Evolutionary conservation across 331 rosid species (phyloP).

Genomic region (Spiraea crenata): DNA sequence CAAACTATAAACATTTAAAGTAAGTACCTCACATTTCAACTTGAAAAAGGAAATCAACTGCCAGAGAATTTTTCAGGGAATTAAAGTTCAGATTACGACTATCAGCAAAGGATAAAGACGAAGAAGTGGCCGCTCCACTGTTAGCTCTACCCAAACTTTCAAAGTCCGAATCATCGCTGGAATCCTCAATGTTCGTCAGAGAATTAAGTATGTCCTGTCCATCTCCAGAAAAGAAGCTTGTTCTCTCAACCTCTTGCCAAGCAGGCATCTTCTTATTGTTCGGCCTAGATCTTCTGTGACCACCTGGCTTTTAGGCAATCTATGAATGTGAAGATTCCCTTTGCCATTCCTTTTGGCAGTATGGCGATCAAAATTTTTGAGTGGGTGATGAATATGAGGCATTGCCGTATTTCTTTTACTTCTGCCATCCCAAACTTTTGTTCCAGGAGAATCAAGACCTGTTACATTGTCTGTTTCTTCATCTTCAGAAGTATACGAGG

Average conservation of each 20-base stretch:
- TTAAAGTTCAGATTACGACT: constrained; percentile 38
- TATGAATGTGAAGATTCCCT: constrained; percentile 45
- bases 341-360: constrained; percentile 52
- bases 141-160: constrained; percentile 70
- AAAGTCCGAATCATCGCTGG: constrained; percentile 68
- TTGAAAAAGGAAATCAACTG: constrained; percentile 70
- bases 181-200: constrained; percentile 51
- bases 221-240: constrained; percentile 91
- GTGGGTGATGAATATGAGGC: constrained; percentile 93
- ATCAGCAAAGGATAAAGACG: constrained; percentile 50
- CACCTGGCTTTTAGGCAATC: constrained; percentile 47
- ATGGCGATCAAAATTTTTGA: constrained; percentile 62
- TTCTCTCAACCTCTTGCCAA: constrained; percentile 96
- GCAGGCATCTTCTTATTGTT: constrained; percentile 45
- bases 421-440: constrained; percentile 95
- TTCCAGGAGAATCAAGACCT: constrained; percentile 93
- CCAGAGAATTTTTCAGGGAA: constrained; percentile 58
- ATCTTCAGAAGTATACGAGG: constrained; percentile 84
- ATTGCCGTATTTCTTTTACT: constrained; percentile 65
- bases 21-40: constrained; percentile 94
- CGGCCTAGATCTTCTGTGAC: constrained; percentile 60
- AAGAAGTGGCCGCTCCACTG: constrained; percentile 88
- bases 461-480: constrained; percentile 62
- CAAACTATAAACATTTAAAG: no score
- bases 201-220: constrained; percentile 90